Percentiles rank a stretch among this genome's conserved stretches.
Evolutionary conservation across 768 basidiomycete genomes (phyloP).

Genomic region (Epithele typhae): DNA sequence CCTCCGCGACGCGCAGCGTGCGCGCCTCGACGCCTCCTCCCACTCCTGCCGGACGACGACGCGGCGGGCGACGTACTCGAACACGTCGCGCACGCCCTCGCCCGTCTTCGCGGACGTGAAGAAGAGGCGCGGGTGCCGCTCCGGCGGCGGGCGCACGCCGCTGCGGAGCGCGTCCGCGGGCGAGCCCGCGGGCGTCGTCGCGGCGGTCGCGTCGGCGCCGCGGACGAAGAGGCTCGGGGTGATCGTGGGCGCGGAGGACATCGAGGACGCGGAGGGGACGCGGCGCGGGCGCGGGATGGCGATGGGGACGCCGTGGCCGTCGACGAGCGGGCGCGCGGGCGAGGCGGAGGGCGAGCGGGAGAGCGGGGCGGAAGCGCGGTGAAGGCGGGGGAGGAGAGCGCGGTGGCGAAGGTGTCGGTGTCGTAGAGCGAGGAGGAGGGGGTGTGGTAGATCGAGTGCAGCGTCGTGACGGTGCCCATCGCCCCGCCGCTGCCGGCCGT

Average conservation of each 20-base stretch:
- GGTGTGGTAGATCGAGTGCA: constrained; percentile 66
- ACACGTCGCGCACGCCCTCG: constrained; percentile 65
- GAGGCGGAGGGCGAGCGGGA: constrained; percentile 21
- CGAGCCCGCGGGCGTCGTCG: constrained; percentile 22
- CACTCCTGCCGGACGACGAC: constrained; percentile 64
- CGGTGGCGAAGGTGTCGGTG: constrained; percentile 52
- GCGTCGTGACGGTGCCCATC: constrained; percentile 52
- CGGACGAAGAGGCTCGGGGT: constrained; percentile 52
- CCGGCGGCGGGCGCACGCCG: constrained; percentile 23
- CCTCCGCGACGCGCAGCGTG: constrained; percentile 37
- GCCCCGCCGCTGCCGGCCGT: too few relatives aligned
- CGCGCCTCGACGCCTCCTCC: constrained; percentile 54
- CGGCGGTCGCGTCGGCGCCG: constrained; percentile 18
- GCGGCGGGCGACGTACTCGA: constrained; percentile 66
- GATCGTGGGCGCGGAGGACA: constrained; percentile 51
- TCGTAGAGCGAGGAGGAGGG: constrained; percentile 77
- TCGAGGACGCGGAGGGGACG: constrained; percentile 30
- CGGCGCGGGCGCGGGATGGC: constrained; percentile 26
- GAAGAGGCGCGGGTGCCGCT: constrained; percentile 60
- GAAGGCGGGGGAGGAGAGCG: constrained; percentile 55
- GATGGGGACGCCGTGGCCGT: constrained; percentile 18
- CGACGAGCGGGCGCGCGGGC: constrained; percentile 20
- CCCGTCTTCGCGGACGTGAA: constrained; percentile 80
- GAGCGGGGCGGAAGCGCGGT: constrained; percentile 14
- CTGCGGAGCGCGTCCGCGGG: constrained; percentile 6